Evolutionary conservation across 169 alveolate genomes (phyloP).

Genomic region (Eimeria sp.): DNA sequence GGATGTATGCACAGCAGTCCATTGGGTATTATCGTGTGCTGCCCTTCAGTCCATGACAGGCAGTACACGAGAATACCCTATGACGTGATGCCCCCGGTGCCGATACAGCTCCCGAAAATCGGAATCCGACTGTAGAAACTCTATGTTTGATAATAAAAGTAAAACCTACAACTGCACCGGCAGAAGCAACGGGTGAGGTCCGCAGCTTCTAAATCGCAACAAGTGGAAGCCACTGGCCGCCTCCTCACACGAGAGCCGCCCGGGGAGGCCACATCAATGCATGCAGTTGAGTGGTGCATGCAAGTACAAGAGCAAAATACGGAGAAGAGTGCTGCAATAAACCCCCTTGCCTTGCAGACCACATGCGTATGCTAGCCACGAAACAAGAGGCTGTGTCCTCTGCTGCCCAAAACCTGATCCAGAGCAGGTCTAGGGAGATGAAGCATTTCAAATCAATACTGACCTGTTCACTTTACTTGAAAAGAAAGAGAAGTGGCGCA

Average conservation of each 20-base stretch:
- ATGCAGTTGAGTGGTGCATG: neutral
- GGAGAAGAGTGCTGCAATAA: neutral
- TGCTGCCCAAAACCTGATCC: neutral
- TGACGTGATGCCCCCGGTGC: neutral
- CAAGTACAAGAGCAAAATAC: neutral
- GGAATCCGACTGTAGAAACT: no score
- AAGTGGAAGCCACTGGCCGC: no score
- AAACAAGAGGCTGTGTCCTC: neutral
- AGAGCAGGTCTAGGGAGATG: neutral
- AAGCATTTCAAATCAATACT: neutral
- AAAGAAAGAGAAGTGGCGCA: neutral
- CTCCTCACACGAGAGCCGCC: no score
- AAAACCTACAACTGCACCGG: neutral
- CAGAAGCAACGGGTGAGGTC: neutral
- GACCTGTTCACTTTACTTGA: neutral
- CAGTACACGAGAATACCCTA: no score
- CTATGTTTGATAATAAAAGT: no score
- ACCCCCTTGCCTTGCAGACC: neutral
- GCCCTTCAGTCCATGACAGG: no score
- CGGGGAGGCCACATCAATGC: no score
- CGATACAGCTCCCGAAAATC: no score
- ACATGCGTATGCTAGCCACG: conserved; percentile 52
- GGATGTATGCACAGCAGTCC: neutral
- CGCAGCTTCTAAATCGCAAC: no score
- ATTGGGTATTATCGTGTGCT: no score